Evolutionary conservation across 1,284 basidiomycete species (phyloP).

Genomic region (Xerocomus amazonicus): DNA sequence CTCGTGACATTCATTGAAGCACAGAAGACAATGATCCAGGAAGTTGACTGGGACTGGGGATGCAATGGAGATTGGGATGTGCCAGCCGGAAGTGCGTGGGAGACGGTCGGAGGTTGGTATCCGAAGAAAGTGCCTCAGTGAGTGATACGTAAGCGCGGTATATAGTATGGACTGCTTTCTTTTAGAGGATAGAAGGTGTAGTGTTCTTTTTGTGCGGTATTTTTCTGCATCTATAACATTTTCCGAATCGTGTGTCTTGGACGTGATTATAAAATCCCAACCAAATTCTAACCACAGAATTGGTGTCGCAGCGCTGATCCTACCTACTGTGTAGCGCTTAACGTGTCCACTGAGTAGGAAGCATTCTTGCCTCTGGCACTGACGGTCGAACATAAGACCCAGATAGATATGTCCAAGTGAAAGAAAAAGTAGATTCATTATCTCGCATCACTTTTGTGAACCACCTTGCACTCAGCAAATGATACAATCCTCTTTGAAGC

Average conservation of each 20-base stretch:
- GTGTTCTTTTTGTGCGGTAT: neutral
- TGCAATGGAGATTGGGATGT: constrained; percentile 74
- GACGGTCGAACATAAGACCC: too few species aligned
- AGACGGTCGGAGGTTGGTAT: constrained; percentile 49
- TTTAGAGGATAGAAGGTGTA: neutral
- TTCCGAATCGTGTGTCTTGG: too few species aligned
- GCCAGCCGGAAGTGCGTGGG: constrained; percentile 54
- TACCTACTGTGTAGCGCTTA: too few species aligned
- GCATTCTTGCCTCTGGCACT: too few species aligned
- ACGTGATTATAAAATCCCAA: too few species aligned
- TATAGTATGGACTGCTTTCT: neutral
- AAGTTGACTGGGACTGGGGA: constrained; percentile 74
- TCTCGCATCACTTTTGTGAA: neutral
- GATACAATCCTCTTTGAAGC: constrained; percentile 87
- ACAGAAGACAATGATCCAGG: constrained; percentile 61
- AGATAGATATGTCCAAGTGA: neutral
- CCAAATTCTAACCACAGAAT: too few species aligned
- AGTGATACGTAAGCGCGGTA: neutral
- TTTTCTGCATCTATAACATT: too few species aligned
- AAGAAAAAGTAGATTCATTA: neutral
- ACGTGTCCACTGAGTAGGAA: neutral
- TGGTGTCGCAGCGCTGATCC: too few species aligned
- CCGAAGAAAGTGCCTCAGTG: constrained; percentile 3
- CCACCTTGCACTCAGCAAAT: constrained; percentile 32
- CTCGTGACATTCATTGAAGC: constrained; percentile 71